These are phyloP conservation scores for Penstemon eatonii DNA, from an alignment of 257 asterid species.

Conservation along the genomic window DNA sequence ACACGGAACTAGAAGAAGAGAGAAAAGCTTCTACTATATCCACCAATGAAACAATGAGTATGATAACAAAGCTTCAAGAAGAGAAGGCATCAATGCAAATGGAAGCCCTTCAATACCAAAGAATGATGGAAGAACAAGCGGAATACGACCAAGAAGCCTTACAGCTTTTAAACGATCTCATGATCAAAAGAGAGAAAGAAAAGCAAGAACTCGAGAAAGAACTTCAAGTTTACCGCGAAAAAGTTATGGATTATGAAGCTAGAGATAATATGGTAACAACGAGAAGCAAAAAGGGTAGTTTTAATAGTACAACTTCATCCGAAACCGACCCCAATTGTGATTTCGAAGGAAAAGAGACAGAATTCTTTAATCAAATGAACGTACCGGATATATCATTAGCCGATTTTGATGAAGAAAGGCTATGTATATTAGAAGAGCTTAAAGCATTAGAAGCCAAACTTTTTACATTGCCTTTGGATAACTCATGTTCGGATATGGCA, in stretches of 20 bases:
- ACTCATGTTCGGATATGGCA: slow-evolving; percentile 12
- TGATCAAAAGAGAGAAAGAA: slow-evolving; percentile 93
- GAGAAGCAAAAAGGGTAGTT: slow-evolving; percentile 34
- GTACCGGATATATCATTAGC: slow-evolving; percentile 34
- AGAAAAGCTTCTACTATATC: slow-evolving; percentile 94
- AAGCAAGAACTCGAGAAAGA: slow-evolving; percentile 79
- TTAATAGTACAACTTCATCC: slow-evolving; percentile 15
- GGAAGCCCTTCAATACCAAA: slow-evolving; percentile 98
- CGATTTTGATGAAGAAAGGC: slow-evolving; percentile 66
- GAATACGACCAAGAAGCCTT: slow-evolving; percentile 98
- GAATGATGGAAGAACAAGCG: slow-evolving; percentile 99
- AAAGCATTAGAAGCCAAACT: slow-evolving; percentile 64
- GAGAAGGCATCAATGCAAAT: slow-evolving; percentile 97
- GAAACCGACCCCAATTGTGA: slow-evolving; percentile 36
- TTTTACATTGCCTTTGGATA: slow-evolving; percentile 37
- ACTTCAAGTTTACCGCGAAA: slow-evolving; percentile 57
- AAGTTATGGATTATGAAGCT: slow-evolving; percentile 61
- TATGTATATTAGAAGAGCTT: slow-evolving; percentile 52
- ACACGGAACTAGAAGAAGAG: slow-evolving; percentile 86
- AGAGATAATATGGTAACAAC: slow-evolving; percentile 47
- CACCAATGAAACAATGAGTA: slow-evolving; percentile 92
- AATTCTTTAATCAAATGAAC: neutral
- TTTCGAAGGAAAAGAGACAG: slow-evolving; percentile 21
- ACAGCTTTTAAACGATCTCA: slow-evolving; percentile 85
- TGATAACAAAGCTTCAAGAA: slow-evolving; percentile 94